Conservation (phyloP, 495 filamentous ascomycete genomes). For the Darksidea phi region DNA sequence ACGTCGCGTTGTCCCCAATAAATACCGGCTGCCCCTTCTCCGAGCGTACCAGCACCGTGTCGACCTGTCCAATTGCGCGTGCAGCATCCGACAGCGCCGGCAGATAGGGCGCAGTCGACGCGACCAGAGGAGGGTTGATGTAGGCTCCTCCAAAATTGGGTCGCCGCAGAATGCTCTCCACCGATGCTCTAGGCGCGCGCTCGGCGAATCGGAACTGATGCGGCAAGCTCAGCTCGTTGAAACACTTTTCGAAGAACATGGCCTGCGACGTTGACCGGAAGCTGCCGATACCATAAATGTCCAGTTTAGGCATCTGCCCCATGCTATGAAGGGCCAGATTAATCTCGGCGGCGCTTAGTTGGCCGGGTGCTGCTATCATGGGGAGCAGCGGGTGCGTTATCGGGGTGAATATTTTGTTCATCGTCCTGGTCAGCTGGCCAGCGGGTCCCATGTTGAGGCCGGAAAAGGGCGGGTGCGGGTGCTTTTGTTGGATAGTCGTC, state of each 20-base stretch:
- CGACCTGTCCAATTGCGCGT: slow-evolving; percentile 70
- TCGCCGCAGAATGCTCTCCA: slow-evolving; percentile 66
- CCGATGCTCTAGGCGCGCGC: slow-evolving; percentile 59
- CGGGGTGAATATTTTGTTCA: slow-evolving; percentile 81
- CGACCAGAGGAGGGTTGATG: slow-evolving; percentile 65
- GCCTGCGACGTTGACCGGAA: slow-evolving; percentile 70
- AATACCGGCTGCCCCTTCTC: slow-evolving; percentile 45
- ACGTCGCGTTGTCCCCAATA: slow-evolving; percentile 74
- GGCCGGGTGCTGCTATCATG: slow-evolving; percentile 80
- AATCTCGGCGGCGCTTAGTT: slow-evolving; percentile 79
- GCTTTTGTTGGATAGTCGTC: slow-evolving; percentile 65
- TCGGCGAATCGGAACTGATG: slow-evolving; percentile 77
- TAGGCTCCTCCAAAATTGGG: slow-evolving; percentile 76
- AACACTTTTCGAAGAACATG: slow-evolving; percentile 82
- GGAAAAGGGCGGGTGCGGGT: slow-evolving; percentile 68
- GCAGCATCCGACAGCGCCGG: slow-evolving; percentile 69
- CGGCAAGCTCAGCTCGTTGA: slow-evolving; percentile 82
- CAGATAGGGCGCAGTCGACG: slow-evolving; percentile 54
- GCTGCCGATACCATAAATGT: slow-evolving; percentile 75
- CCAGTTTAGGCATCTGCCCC: slow-evolving; percentile 74
- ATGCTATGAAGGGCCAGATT: slow-evolving; percentile 74
- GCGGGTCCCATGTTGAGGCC: slow-evolving; percentile 83
- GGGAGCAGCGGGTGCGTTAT: slow-evolving; percentile 82
- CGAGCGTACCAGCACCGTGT: slow-evolving; percentile 68
- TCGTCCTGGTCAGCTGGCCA: slow-evolving; percentile 74